Evolutionary conservation across 306 rosid species (phyloP).

Genomic region (Cajanus cajan): DNA sequence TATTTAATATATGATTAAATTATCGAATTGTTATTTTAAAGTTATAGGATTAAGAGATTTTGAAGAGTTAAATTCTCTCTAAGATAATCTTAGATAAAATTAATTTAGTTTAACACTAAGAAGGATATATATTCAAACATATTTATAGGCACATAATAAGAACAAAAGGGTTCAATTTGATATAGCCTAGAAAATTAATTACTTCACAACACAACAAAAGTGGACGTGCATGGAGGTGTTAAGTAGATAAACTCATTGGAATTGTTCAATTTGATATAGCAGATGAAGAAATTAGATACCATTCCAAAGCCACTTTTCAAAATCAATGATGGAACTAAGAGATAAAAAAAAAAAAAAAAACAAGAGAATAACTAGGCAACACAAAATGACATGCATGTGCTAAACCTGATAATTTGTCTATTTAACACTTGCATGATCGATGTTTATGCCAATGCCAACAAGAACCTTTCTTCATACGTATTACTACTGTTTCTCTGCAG

Average conservation of each 20-base stretch:
- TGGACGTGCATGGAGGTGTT: background rate
- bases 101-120: too few species aligned
- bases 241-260: background rate
- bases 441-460: background rate
- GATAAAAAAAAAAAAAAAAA: background rate
- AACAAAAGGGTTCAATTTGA: background rate
- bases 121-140: too few species aligned
- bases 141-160: too few species aligned
- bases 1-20: too few species aligned
- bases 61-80: too few species aligned
- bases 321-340: background rate
- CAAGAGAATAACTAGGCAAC: background rate
- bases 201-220: background rate
- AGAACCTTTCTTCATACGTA: background rate
- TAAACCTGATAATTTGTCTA: background rate
- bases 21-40: too few species aligned
- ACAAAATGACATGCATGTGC: background rate
- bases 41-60: too few species aligned
- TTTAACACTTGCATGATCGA: background rate
- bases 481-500: background rate
- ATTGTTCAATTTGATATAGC: background rate
- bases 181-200: background rate
- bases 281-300: background rate
- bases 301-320: background rate
- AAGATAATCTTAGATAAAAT: too few species aligned